Conservation (phyloP, 1,284 basidiomycete genomes). For the Hemileia vastatrix region DNA sequence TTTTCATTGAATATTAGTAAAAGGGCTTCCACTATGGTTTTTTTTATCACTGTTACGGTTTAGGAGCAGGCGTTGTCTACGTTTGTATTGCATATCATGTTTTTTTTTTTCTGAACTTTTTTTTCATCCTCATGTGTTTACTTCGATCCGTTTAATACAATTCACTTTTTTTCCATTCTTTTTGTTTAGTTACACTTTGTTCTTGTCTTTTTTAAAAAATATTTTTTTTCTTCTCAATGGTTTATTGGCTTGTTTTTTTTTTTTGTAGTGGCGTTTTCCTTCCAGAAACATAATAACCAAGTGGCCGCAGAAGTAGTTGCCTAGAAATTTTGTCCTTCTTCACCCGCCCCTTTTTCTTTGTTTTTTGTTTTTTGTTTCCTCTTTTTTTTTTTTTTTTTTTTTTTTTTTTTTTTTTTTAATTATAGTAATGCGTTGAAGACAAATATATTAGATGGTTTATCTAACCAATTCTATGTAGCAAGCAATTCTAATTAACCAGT, state of each 20-base stretch:
- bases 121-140: constrained; percentile 1
- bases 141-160: constrained; percentile 6
- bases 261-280: not conserved
- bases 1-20: too few relatives aligned
- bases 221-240: constrained; percentile 9
- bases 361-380: not conserved
- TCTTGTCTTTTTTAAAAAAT: not conserved
- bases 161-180: constrained; percentile 2
- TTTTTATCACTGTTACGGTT: not conserved
- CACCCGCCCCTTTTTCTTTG: too few relatives aligned
- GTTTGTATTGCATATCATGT: constrained; percentile 13
- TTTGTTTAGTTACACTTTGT: constrained; percentile 4
- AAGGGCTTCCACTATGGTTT: not conserved
- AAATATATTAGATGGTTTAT: not conserved
- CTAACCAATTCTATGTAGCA: not conserved
- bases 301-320: not conserved
- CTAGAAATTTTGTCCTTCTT: too few relatives aligned
- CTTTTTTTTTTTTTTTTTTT: not conserved
- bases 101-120: constrained; percentile 16
- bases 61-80: not conserved
- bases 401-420: not conserved
- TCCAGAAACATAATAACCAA: not conserved
- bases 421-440: not conserved
- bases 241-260: not conserved
- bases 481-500: not conserved